Base-by-base conservation (phyloP, 768 basidiomycete species). In the Solioccasus polychromus region DNA sequence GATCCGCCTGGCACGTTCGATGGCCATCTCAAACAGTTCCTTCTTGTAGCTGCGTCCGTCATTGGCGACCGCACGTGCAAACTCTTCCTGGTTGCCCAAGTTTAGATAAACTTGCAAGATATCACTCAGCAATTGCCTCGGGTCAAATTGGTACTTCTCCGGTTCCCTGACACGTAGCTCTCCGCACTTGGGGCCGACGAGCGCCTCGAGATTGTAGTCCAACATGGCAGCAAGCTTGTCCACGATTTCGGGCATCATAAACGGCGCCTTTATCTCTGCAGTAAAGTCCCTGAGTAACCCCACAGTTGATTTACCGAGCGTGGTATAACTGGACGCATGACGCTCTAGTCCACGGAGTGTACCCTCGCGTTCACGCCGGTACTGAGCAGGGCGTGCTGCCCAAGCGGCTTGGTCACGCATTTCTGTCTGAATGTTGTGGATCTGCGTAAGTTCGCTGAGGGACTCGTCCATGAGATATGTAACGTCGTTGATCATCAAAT, bases 401-500 rank as follows among this genome's bases (percentile, higher is more conserved):
- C 92, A 99, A 1, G 78, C 69, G 3, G 66, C 75, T 42, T 74
- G 72, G 64, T 93, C 78, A 35, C 80, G 82, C 85, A 94, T 95
- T 62, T 94, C 88, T 0, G 71, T 70, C 63, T 95, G 87, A 39
- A 97, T 84, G 48, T 78, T 82, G 63, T 88, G 82, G 52, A 99
- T 96, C 61, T 95, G 89, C 10, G 82, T 75, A 40, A 99, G 75
- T 52, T 94, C 89, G 55, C 82, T 82, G 38, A 98, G 74, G 8
- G 92, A 95, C 59, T 99, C 96, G 63, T 98, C 93, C 78, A 99
- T 84, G 42, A 97, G 86, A 67, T 93, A 98, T 8, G 95, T 98
- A 44, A 95, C 92, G 58, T 99, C 96, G 76, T 96, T 97, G 73
- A 98, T 96, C 82, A 98, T 88, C 57, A 97, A 74, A 69, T 99